Base-by-base conservation (phyloP, 257 asterid species). In the Linaria vulgaris region DNA sequence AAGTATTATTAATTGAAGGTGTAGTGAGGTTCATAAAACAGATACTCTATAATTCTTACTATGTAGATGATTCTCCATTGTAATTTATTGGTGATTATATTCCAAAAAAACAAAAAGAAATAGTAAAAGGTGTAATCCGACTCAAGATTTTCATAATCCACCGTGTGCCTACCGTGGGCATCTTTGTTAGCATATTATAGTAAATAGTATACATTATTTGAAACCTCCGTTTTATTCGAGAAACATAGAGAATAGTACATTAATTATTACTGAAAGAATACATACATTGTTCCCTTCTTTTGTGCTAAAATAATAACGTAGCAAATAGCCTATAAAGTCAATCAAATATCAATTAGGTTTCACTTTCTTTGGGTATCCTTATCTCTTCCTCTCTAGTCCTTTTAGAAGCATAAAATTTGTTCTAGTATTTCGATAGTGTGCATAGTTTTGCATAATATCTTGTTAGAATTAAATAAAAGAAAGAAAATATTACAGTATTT, bases 121-220 rank as follows among this genome's bases (percentile, higher is more conserved):
- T 9, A 21, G 21, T 9, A 27, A 66, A 48, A 69, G 15, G 71
- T 64, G 68, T 61, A 48, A 68, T 77, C 75, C 73, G 41, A 67
- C 72, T 73, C 74, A 39, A 52, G 39, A 2, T 21, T 48, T 38
- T 53, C 17, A 50, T 22, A 37, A 27, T 62, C 77, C 80, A 73
- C 78, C 72, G 67, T 70, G 74, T 69, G 45, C 12, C 19, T 16
- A 34, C 59, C 74, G 81, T 72, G 84, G 73, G 76, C 69, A 64
- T 59, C 70, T 66, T 53, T 66, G 44, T 23, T 6, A 58, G 17
- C 46, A 27, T 43, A 56, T 47, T 43, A 56, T 50, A 44, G 60
- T 60, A 59, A 59, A 39, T 45, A 39, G 21, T 43, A 44, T 5
- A 13, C 15, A 31, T 62, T 48, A 47, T 68, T 43, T 50, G 63